These are phyloP conservation scores for Agaricus bisporus DNA, from an alignment of 768 basidiomycete genomes.

Conservation along the genomic window DNA sequence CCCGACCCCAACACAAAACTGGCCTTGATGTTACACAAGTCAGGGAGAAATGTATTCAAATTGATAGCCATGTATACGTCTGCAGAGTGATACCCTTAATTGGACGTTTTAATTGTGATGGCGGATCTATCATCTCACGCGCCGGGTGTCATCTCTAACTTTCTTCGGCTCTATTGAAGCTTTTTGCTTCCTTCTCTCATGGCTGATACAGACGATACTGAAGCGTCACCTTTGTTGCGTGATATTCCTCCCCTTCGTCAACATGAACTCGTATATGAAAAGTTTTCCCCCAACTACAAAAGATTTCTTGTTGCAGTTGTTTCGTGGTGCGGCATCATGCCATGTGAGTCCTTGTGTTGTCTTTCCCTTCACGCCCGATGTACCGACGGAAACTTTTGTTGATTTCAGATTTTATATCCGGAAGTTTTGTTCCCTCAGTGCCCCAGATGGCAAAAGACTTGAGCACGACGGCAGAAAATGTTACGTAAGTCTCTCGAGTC, in stretches of 20 bases:
- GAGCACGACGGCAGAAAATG: slow-evolving; percentile 15
- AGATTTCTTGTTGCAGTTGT: slow-evolving; percentile 14
- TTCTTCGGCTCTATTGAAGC: not conserved
- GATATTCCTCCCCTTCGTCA: not conserved
- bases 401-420: slow-evolving; percentile 15
- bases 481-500: slow-evolving; percentile 12
- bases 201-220: not conserved
- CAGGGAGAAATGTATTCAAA: no score
- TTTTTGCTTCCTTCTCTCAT: not conserved
- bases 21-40: no score
- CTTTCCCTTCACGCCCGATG: slow-evolving; percentile 15
- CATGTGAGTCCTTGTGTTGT: slow-evolving; percentile 27
- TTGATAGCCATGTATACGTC: no score
- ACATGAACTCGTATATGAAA: slow-evolving; percentile 15
- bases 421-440: slow-evolving; percentile 21
- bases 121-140: not conserved
- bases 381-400: not conserved
- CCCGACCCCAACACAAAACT: no score
- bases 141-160: not conserved
- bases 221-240: not conserved
- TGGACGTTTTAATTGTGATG: no score
- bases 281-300: slow-evolving; percentile 15
- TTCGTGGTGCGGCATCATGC: slow-evolving; percentile 13
- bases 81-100: no score
- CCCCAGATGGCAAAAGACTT: slow-evolving; percentile 20